phyloP scores from a whole-genome alignment of 2,329 filamentous ascomycete genomes.

The Clarireedia homoeocarpa region DNA sequence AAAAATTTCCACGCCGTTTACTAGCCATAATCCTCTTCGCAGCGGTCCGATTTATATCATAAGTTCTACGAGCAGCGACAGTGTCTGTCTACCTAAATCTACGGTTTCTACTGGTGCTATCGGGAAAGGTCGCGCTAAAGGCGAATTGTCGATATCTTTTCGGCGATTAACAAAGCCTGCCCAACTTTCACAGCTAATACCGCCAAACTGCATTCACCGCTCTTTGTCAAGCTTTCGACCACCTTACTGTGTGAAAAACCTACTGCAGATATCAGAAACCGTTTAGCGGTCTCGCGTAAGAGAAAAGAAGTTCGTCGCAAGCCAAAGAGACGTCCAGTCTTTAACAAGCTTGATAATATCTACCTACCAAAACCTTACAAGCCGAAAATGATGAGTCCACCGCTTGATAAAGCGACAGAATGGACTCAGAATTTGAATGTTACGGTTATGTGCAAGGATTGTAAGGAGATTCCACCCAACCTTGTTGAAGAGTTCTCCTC shows the following conservation, averaged over 20 bases:
- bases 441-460: conserved; percentile 80
- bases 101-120: background rate
- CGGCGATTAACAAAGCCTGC: conserved; percentile 11
- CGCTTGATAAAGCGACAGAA: conserved; percentile 21
- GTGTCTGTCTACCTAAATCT: background rate
- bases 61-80: background rate
- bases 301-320: conserved; percentile 30
- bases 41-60: background rate
- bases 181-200: conserved; percentile 25
- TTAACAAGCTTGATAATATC: conserved; percentile 36
- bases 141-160: conserved; percentile 12
- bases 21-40: background rate
- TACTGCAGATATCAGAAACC: conserved; percentile 26
- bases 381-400: conserved; percentile 40
- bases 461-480: conserved; percentile 85
- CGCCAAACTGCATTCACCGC: conserved; percentile 65
- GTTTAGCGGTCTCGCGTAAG: conserved; percentile 26
- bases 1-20: background rate
- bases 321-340: conserved; percentile 33
- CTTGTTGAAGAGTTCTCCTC: conserved; percentile 87
- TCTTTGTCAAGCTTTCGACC: conserved; percentile 53
- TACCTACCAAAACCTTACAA: conserved; percentile 36
- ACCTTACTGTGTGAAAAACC: conserved; percentile 33
- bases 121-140: background rate
- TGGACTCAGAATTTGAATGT: conserved; percentile 71